Percentiles rank a stretch among this genome's conserved stretches.
These are phyloP conservation scores for Alternaria sp. DNA, from an alignment of 2,329 filamentous ascomycete species.

Conservation along the genomic window DNA sequence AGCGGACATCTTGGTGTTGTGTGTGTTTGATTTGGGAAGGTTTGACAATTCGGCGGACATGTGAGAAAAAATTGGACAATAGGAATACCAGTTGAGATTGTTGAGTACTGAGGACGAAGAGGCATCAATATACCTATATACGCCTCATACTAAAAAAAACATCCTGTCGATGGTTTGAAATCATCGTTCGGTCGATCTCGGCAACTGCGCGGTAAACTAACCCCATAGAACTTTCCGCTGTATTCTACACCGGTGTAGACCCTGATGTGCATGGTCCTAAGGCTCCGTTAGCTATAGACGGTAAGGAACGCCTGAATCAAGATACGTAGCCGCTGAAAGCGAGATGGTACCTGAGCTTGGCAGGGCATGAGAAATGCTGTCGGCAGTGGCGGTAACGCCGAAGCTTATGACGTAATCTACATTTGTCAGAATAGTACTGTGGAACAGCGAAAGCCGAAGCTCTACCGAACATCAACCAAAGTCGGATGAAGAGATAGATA, in stretches of 20 bases:
- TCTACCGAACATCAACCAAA: not conserved
- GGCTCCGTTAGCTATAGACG: not conserved
- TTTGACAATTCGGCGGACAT: not conserved
- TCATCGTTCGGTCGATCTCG: conserved; percentile 22
- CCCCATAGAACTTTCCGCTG: conserved; percentile 16
- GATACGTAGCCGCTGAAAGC: not conserved
- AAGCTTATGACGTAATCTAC: conserved; percentile 1
- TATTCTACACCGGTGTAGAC: conserved; percentile 7
- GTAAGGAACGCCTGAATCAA: not conserved
- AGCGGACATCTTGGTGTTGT: conserved; percentile 31
- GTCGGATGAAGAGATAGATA: not conserved
- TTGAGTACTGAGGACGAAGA: not conserved
- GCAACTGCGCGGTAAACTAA: conserved; percentile 11
- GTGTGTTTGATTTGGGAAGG: not conserved
- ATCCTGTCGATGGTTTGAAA: conserved; percentile 18
- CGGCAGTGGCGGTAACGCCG: conserved; percentile 1
- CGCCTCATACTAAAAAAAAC: not conserved
- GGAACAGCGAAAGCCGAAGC: not conserved
- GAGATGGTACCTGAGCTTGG: not conserved
- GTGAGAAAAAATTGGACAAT: not conserved
- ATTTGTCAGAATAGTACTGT: conserved; percentile 2
- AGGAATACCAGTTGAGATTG: not conserved
- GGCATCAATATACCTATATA: conserved; percentile 12
- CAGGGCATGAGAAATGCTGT: not conserved
- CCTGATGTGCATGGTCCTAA: not conserved